A percentile compares a stretch with the other conserved stretches of the same genome.
Evolutionary conservation across 768 basidiomycete species (phyloP).

Genomic region (Coprinopsis strossmayeri): DNA sequence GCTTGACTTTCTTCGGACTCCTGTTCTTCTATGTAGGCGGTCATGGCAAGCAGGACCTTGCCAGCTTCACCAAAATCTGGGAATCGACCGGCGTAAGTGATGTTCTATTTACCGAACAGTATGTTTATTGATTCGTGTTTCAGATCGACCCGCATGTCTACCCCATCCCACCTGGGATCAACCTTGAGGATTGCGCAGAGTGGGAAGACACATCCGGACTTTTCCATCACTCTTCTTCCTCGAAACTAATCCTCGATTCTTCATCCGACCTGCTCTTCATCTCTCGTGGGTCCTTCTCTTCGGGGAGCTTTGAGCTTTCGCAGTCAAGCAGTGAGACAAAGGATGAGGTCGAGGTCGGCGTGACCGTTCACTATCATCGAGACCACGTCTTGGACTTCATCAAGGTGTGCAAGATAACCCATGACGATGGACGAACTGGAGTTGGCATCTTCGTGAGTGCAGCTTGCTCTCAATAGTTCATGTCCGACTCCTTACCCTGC

Average conservation of each 20-base stretch:
- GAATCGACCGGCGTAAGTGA: too few relatives aligned
- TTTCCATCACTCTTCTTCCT: not conserved
- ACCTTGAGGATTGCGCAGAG: not conserved
- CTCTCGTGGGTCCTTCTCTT: not conserved
- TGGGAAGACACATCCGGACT: not conserved
- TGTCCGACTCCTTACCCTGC: not conserved
- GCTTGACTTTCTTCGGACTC: too few relatives aligned
- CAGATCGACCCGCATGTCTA: not conserved
- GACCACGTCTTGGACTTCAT: not conserved
- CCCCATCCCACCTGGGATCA: not conserved
- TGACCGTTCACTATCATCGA: not conserved
- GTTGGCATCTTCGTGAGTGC: conserved; percentile 1
- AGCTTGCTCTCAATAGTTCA: not conserved
- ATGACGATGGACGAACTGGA: not conserved
- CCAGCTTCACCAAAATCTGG: too few relatives aligned
- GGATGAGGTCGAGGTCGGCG: not conserved
- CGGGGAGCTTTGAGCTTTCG: not conserved
- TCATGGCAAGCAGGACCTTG: too few relatives aligned
- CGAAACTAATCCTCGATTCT: not conserved
- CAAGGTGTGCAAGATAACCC: not conserved
- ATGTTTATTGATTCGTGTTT: too few relatives aligned
- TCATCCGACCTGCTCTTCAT: not conserved
- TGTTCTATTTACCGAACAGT: too few relatives aligned
- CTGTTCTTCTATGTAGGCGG: too few relatives aligned
- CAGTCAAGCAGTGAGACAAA: not conserved